Base-by-base conservation (phyloP, 768 basidiomycete genomes). In the Auriculariales sp. region DNA sequence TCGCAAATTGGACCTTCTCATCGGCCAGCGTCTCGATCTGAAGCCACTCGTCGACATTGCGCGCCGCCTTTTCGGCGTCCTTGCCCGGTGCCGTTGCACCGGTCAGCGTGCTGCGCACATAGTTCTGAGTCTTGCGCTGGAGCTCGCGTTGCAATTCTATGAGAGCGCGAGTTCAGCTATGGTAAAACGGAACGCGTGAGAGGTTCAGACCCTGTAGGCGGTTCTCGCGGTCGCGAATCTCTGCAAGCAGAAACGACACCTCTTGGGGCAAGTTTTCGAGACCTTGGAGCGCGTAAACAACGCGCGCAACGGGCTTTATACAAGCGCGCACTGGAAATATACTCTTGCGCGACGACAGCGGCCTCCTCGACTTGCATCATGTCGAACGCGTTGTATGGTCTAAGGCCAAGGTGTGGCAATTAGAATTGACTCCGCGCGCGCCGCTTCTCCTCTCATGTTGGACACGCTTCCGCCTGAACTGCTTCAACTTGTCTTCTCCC, bases 251-350 rank as follows among this genome's bases (percentile, higher is more conserved):
- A 53, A 66, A 68, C 24, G 70, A 68, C 7, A 75, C 63, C 57
- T 74, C 73, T 28, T 64, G 67, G 1, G 73, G 73, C 51, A 74
- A 60, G 53, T 74, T 74, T 50, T 74, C 73, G 17, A 74, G 65
- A 47, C 70, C 73, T 74, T 54, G 0, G 28, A 31, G 39, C 17
- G 1, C 9, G 4, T 31, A 22, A 48, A 29, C 17, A 1, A 32
- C 24, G 15, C n/a, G 25, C 1, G 22, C 15, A 29, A 3, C 29
- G 33, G 2, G 9, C 30, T 1, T 5, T 4, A 14, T n/a, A 10
- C 33, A 2, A 25, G 14, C 24, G 59, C 74, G 58, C 39, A 73
- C 73, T 72, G 7, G 66, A 63, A 12, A 74, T 68, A 54, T 68
- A 74, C 53, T 74, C 73, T 19, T 72, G 65, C 22, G 74, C 70